Evolutionary conservation across 164 flowering plant species (phyloP), one percentile per base, ranked within the genome.

Genomic region (Euptelea pleiosperma): DNA sequence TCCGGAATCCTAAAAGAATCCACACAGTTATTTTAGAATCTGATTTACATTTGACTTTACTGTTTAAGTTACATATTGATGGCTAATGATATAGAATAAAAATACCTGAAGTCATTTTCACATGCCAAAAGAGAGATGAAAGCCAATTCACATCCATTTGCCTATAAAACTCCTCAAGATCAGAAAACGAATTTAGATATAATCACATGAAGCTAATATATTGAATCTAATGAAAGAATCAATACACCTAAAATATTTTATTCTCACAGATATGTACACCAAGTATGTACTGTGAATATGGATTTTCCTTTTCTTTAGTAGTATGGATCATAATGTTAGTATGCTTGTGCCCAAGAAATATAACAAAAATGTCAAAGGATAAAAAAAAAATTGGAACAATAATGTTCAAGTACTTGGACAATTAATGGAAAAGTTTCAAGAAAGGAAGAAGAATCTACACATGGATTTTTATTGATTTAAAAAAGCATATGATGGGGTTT

Each of bases 81-180:
- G 51, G 40, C 52, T 60, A 18, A 42, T 12, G 41, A 25, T 9
- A 59, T n/a, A 31, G n/a, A 51, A 55, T 16, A 44, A 37, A 44
- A 39, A 36, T 78, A 91, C 98, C 96, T 79, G 70, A 70, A 75
- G 48, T 66, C 78, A 73, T 75, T 73, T 65, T 78, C 86, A 64
- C 59, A 60, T 16, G 77, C 73, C 58, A 82, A 55, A 52, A 86
- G 49, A 57, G 92, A 84, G 61, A 88, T 50, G 70, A 86, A 77
- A 55, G 90, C 92, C 70, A 83, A 57, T 74, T 91, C 96, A 70
- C 46, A 70, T 43, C 91, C 91, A 81, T 81, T 81, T 66, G 66
- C 85, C 98, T 91, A 64, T 24, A 33, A 58, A 55, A 34, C 36
- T 39, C 15, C 3, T n/a, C 61, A 61, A 34, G 4, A 48, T 54